These are phyloP conservation scores for Globisporangium uncinulatum DNA, from an alignment of 352 stramenopile species.

Conservation along the genomic window DNA sequence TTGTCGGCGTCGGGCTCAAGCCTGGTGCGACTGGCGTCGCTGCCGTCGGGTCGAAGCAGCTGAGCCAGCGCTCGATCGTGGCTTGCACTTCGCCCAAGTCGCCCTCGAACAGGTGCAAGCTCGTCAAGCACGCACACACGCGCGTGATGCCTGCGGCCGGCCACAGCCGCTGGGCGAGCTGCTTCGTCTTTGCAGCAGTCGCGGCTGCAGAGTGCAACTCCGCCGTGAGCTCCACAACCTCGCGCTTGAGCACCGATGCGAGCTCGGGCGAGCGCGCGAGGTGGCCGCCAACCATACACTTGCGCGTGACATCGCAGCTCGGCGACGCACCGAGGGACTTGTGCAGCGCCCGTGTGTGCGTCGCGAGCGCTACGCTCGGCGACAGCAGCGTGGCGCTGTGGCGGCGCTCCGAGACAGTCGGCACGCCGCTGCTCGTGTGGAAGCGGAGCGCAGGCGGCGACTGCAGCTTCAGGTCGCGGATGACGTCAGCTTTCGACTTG, in stretches of 20 bases:
- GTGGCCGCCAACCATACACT: constrained; percentile 64
- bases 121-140: constrained; percentile 69
- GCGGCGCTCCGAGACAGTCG: constrained; percentile 13
- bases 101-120: constrained; percentile 68
- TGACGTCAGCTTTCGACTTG: constrained; percentile 11
- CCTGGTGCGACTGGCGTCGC: constrained; percentile 40
- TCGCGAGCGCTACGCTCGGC: constrained; percentile 37
- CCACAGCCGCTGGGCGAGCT: constrained; percentile 60
- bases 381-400: constrained; percentile 29
- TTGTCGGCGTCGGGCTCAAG: constrained; percentile 8
- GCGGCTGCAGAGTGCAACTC: constrained; percentile 56
- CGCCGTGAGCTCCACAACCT: constrained; percentile 56
- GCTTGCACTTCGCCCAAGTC: constrained; percentile 45
- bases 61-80: constrained; percentile 59
- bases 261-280: constrained; percentile 64
- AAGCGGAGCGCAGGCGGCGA: background rate
- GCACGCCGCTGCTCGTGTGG: no score
- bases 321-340: constrained; percentile 64
- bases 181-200: constrained; percentile 59
- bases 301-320: constrained; percentile 66
- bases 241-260: constrained; percentile 48
- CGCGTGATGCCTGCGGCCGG: constrained; percentile 76
- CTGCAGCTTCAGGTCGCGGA: constrained; percentile 13
- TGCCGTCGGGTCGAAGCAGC: constrained; percentile 66
- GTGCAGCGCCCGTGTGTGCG: constrained; percentile 52